phyloP scores from a whole-genome alignment of 2,329 filamentous ascomycete species.

The Hypocrella siamensis region DNA sequence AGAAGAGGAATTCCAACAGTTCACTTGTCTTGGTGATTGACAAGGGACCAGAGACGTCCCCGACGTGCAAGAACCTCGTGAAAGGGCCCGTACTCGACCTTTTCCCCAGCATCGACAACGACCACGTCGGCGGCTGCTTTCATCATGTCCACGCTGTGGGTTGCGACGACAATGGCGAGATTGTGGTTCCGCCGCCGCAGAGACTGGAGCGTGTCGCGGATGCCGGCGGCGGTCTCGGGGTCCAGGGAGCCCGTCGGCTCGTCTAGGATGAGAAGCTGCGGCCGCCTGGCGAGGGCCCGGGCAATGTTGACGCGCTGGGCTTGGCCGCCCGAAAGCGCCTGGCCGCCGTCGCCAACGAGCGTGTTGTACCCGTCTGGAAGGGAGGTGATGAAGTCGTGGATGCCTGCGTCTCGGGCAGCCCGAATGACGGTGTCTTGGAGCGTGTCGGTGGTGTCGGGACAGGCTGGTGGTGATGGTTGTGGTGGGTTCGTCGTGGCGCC shows the following conservation, averaged over 20 bases:
- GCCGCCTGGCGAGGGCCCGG: slow-evolving; percentile 55
- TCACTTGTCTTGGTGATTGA: slow-evolving; percentile 11
- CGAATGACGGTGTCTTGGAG: slow-evolving; percentile 25
- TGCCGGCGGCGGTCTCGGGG: slow-evolving; percentile 43
- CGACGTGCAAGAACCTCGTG: slow-evolving; percentile 33
- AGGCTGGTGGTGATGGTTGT: too few species aligned
- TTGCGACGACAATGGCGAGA: slow-evolving; percentile 65
- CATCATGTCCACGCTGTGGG: slow-evolving; percentile 81
- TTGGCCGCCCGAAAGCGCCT: slow-evolving; percentile 64
- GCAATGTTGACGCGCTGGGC: slow-evolving; percentile 71
- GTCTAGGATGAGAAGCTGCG: slow-evolving; percentile 64
- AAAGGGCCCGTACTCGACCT: slow-evolving; percentile 54
- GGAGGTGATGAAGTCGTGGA: slow-evolving; percentile 62
- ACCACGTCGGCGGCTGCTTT: slow-evolving; percentile 56
- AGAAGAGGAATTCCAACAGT: not conserved
- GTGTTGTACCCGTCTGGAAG: slow-evolving; percentile 49
- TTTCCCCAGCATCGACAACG: slow-evolving; percentile 50
- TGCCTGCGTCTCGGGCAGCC: slow-evolving; percentile 43
- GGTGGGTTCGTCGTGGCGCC: too few species aligned
- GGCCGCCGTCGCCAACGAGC: slow-evolving; percentile 59
- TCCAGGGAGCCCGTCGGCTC: slow-evolving; percentile 79
- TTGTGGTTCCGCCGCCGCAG: slow-evolving; percentile 26
- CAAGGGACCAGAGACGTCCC: slow-evolving; percentile 31
- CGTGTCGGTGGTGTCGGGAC: slow-evolving; percentile 33
- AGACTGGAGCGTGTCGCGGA: slow-evolving; percentile 44